Evolutionary conservation across 306 rosid species (phyloP).

Genomic region (Carpinus fangiana): DNA sequence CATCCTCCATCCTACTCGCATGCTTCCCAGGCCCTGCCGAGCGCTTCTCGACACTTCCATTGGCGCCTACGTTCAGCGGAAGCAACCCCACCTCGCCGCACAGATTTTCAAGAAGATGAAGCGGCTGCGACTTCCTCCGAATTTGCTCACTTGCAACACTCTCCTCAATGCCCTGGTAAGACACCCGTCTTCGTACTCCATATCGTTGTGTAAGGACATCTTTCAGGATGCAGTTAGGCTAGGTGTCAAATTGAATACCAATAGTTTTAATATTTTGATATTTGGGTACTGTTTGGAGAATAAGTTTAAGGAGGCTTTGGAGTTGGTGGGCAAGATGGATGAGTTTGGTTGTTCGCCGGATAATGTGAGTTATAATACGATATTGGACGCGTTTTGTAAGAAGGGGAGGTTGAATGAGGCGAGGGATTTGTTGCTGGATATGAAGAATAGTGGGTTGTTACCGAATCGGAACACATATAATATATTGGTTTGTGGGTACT

Average conservation of each 20-base stretch:
- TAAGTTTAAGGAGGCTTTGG: constrained; percentile 49
- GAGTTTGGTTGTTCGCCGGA: constrained; percentile 64
- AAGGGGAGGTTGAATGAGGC: constrained; percentile 56
- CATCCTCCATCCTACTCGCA: constrained; percentile 42
- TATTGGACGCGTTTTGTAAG: constrained; percentile 62
- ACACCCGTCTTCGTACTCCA: constrained; percentile 42
- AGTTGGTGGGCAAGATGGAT: constrained; percentile 46
- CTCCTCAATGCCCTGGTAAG: constrained; percentile 60
- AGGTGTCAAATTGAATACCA: constrained; percentile 45
- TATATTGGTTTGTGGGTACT: constrained; percentile 79
- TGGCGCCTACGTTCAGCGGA: constrained; percentile 59
- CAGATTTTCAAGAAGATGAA: constrained; percentile 72
- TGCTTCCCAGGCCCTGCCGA: constrained; percentile 31
- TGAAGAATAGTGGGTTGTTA: constrained; percentile 55
- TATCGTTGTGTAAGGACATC: constrained; percentile 36
- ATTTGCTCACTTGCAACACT: constrained; percentile 69
- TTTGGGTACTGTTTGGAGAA: constrained; percentile 56
- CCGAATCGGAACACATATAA: constrained; percentile 67
- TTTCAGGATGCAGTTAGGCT: constrained; percentile 47
- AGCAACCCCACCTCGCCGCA: constrained; percentile 54
- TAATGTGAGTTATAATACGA: constrained; percentile 69
- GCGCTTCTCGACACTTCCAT: constrained; percentile 67
- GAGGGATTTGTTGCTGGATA: constrained; percentile 56
- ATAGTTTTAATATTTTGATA: constrained; percentile 66
- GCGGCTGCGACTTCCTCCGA: constrained; percentile 46